phyloP scores from a whole-genome alignment of 495 filamentous ascomycete species.

The Pseudomonodictys pantanalensis region DNA sequence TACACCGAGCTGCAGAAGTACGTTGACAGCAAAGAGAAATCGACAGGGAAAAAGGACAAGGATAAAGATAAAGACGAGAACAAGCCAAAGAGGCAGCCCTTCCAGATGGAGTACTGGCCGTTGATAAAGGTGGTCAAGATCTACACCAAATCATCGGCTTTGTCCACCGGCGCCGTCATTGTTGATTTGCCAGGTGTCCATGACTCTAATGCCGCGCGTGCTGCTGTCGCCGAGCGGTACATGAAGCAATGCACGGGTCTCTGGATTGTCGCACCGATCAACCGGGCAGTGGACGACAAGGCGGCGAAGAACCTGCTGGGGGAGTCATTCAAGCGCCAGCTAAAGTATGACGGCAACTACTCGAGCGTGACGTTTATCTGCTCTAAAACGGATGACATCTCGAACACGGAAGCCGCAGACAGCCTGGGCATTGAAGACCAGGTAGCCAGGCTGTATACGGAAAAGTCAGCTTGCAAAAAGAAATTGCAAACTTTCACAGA shows the following conservation, averaged over 20 bases:
- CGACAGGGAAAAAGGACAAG: constrained; percentile 41
- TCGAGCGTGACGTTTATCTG: constrained; percentile 61
- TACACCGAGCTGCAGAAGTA: constrained; percentile 48
- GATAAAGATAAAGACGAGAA: constrained; percentile 32
- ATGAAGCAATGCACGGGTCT: constrained; percentile 53
- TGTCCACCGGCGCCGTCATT: constrained; percentile 61
- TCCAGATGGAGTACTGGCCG: constrained; percentile 59
- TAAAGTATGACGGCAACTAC: constrained; percentile 58
- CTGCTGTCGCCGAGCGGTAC: constrained; percentile 59
- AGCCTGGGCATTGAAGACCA: constrained; percentile 46
- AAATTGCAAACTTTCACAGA: constrained; percentile 39
- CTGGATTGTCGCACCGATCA: constrained; percentile 66
- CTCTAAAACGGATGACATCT: constrained; percentile 66
- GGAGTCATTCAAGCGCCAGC: constrained; percentile 60
- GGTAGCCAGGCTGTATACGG: constrained; percentile 37
- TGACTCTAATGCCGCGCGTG: constrained; percentile 64
- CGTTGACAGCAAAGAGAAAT: constrained; percentile 55
- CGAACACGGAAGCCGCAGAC: constrained; percentile 50
- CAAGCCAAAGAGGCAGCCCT: constrained; percentile 29
- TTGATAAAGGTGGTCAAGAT: constrained; percentile 63
- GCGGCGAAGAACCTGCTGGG: constrained; percentile 60
- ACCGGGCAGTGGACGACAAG: constrained; percentile 64
- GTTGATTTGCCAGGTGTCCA: constrained; percentile 66
- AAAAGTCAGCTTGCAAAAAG: constrained; percentile 39
- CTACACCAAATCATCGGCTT: constrained; percentile 53